Conservation (phyloP, 75 land plant genomes). For the Larix kaempferi region DNA sequence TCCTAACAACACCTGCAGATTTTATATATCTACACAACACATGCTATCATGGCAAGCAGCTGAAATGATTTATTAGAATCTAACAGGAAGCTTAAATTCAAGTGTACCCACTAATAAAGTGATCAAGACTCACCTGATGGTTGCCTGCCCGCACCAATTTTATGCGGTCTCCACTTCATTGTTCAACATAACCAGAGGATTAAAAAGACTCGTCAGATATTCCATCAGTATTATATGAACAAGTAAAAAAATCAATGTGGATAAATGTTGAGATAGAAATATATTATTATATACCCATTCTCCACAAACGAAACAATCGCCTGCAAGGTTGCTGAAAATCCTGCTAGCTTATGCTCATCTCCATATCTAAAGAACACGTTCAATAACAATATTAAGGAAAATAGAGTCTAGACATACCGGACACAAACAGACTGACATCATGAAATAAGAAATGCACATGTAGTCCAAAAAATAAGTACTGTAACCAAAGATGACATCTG, state of each 20-base stretch:
- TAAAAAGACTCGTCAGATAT: slow-evolving; percentile 3
- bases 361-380: slow-evolving; percentile 61
- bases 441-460: background rate
- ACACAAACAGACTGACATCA: background rate
- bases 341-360: slow-evolving; percentile 96
- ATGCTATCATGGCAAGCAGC: background rate
- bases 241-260: slow-evolving; percentile 3
- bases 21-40: background rate
- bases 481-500: slow-evolving; percentile 5
- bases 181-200: slow-evolving; percentile 10
- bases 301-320: slow-evolving; percentile 98
- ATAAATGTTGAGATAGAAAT: slow-evolving; percentile 1
- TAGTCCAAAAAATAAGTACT: background rate
- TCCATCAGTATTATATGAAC: background rate
- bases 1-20: background rate
- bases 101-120: background rate
- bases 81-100: background rate
- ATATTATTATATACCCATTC: slow-evolving; percentile 95
- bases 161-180: slow-evolving; percentile 84
- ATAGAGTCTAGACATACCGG: background rate
- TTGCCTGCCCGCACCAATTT: slow-evolving; percentile 84
- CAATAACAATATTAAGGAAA: background rate
- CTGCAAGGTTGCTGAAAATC: slow-evolving; percentile 96
- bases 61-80: background rate
- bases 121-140: slow-evolving; percentile 69